phyloP scores from a whole-genome alignment of 75 land plant species.

The Picea glauca region DNA sequence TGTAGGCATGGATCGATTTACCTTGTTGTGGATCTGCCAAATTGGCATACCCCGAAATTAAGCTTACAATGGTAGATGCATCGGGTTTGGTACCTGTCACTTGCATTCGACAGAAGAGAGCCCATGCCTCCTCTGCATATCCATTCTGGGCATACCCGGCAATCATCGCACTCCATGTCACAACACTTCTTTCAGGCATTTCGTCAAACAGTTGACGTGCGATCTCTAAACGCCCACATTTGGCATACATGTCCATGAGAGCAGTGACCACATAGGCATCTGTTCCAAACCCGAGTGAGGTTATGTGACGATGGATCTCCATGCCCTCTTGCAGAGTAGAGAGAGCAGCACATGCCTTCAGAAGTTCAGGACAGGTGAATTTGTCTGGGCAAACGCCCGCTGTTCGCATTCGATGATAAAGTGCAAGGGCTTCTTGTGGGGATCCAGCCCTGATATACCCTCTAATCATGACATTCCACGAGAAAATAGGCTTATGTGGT shows the following conservation, averaged over 20 bases:
- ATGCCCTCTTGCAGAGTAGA: slow-evolving; percentile 12
- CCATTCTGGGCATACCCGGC: not conserved
- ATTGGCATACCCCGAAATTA: not conserved
- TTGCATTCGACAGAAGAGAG: not conserved
- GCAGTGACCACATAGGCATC: slow-evolving; percentile 15
- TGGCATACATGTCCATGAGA: slow-evolving; percentile 23
- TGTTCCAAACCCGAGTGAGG: not conserved
- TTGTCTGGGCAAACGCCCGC: slow-evolving; percentile 20
- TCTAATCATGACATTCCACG: slow-evolving; percentile 30
- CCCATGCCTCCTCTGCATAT: not conserved
- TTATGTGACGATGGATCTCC: slow-evolving; percentile 18
- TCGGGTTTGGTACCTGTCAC: not conserved
- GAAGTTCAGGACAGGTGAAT: slow-evolving; percentile 8
- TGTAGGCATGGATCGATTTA: not conserved
- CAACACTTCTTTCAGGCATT: slow-evolving; percentile 13
- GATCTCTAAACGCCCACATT: slow-evolving; percentile 15
- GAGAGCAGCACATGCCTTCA: slow-evolving; percentile 10
- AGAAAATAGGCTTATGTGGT: slow-evolving; percentile 4
- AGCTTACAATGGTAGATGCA: not conserved
- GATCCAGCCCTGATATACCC: slow-evolving; percentile 24
- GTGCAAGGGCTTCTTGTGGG: slow-evolving; percentile 14
- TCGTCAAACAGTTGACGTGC: slow-evolving; percentile 20
- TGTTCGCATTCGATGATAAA: slow-evolving; percentile 30
- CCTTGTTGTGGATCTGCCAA: not conserved
- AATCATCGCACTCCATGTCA: slow-evolving; percentile 8